Evolutionary conservation across 176 grass and related monocot species (phyloP).

Genomic region (Coix lacrymajobi): DNA sequence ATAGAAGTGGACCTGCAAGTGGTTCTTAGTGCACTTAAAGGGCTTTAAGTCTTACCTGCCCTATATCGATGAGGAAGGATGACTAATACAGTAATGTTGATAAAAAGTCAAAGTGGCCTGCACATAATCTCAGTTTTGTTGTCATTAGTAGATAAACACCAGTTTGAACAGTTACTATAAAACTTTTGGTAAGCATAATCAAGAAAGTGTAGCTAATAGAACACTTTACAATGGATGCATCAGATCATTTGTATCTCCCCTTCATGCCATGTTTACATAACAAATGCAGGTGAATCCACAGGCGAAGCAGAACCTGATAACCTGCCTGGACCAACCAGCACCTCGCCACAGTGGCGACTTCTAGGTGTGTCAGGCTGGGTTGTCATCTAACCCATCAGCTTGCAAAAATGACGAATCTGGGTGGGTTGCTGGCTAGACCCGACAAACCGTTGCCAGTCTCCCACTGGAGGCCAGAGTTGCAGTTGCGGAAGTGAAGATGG

Average conservation of each 20-base stretch:
- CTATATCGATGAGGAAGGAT: background rate
- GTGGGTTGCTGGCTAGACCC: background rate
- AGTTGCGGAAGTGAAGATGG: background rate
- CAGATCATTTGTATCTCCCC: background rate
- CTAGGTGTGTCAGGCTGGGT: conserved; percentile 24
- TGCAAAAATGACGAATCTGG: background rate
- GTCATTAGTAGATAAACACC: background rate
- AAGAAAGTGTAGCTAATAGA: background rate
- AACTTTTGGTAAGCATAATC: background rate
- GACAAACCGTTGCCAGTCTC: background rate
- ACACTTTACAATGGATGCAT: background rate
- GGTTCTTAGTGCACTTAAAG: background rate
- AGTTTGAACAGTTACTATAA: background rate
- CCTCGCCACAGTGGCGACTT: conserved; percentile 15
- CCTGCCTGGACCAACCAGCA: background rate
- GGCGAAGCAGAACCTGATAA: background rate
- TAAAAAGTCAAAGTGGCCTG: background rate
- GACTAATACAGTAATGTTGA: no score
- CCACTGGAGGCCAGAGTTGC: background rate
- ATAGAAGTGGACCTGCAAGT: background rate
- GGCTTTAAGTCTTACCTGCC: background rate
- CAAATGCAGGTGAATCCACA: background rate
- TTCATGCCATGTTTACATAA: background rate
- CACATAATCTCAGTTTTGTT: background rate
- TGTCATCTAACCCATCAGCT: background rate